Evolutionary conservation across 2,329 filamentous ascomycete species (phyloP), one percentile per base, ranked within the genome.

Genomic region (Nemania abortiva): DNA sequence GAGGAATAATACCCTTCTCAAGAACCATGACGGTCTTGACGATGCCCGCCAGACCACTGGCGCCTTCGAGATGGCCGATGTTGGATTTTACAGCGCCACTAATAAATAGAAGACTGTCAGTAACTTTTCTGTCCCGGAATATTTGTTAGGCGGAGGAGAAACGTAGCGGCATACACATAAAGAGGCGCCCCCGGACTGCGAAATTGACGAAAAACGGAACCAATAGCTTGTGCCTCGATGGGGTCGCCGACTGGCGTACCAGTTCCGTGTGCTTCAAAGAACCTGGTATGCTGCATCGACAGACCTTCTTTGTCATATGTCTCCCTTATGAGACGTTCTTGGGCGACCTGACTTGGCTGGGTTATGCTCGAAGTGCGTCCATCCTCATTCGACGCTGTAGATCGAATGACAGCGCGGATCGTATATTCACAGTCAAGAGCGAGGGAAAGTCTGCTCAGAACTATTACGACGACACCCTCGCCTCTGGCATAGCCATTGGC

Each of bases 401-500:
- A 78, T 0, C 81, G 77, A 42, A 86, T 81, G 11, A 84, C 72
- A 13, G 79, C 79, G 13, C 78, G 74, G 31, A 84, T 81, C 0
- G 20, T 53, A 24, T 68, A 20, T 5, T n/a, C n/a, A n/a, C n/a
- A n/a, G n/a, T 59, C 65, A 27, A 68, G 65, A 1, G 58, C 72
- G 1, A 87, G 69, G 0, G 86, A n/a, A n/a, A 86, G 52, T 82
- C 80, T 7, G 79, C 77, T n/a, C 0, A 79, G 65, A 9, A 68
- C 49, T 1, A 68, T 1, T 6, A 63, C 61, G 6, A 22, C 50
- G 1, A 82, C 73, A 1, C 84, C 85, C 66, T 88, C 85, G 0
- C 84, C 85, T n/a, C 85, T 78, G 0, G 78, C 82, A 70, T 87
- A 88, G 0, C 86, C 86, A 67, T 84, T 78, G 0, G 81, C 84